phyloP scores from a whole-genome alignment of 1,284 basidiomycete genomes.

The Agroathelia rolfsii region DNA sequence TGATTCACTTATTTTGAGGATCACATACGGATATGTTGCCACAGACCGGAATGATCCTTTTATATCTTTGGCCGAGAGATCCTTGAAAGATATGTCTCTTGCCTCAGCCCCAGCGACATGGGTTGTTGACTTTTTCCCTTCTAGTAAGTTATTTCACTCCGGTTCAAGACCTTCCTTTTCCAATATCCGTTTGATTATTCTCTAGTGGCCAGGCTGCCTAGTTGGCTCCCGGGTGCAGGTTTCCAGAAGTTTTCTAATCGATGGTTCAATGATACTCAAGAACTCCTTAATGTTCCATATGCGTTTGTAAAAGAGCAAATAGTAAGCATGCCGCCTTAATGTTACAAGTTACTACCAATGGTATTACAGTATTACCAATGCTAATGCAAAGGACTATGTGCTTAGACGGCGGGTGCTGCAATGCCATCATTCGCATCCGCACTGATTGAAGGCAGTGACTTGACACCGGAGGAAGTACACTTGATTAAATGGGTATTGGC shows the following conservation, averaged over 20 bases:
- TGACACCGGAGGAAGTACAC: conserved; percentile 17
- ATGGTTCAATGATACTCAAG: conserved; percentile 12
- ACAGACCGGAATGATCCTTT: too few species aligned
- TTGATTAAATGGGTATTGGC: conserved; percentile 30
- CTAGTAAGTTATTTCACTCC: too few species aligned
- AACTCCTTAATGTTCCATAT: conserved; percentile 14
- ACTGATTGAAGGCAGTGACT: conserved; percentile 17
- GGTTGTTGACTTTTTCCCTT: too few species aligned
- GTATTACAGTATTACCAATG: too few species aligned
- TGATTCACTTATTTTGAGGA: too few species aligned
- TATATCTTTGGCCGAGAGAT: too few species aligned
- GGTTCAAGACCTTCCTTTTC: too few species aligned
- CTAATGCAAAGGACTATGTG: neutral
- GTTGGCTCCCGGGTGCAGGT: conserved; percentile 17
- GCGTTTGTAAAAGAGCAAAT: too few species aligned
- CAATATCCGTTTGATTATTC: too few species aligned
- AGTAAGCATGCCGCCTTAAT: neutral
- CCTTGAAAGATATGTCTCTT: too few species aligned
- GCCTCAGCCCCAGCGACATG: too few species aligned
- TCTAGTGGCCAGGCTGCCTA: conserved; percentile 15
- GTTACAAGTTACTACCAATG: neutral
- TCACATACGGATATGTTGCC: too few species aligned
- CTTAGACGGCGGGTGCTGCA: conserved; percentile 16
- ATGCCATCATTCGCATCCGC: conserved; percentile 22
- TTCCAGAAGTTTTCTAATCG: conserved; percentile 14